Base-by-base conservation (phyloP, 495 filamentous ascomycete species). In the Diplogelasinospora grovesii region DNA sequence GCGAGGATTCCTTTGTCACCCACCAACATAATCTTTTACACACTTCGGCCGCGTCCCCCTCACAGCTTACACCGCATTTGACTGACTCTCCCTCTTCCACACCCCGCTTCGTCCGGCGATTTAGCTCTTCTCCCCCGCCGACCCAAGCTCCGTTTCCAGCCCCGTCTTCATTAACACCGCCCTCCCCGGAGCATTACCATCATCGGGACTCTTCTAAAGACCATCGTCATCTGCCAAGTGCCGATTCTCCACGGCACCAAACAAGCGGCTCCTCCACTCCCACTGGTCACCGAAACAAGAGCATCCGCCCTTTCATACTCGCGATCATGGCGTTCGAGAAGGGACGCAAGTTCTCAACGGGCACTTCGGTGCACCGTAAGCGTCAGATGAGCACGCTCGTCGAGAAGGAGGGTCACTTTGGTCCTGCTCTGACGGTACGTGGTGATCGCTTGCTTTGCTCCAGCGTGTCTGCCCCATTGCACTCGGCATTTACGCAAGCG, bases 381-480 rank as follows among this genome's bases (percentile, higher is more conserved):
- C 62, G 67, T 13, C 56, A 63, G 51, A 57, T 66, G 50, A 68
- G 65, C 56, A 56, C 62, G 8, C 39, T 66, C 24, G 54, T 59
- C 21, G 55, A 69, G 46, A 61, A 61, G 45, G 68, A 73, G 43
- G 70, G 68, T 37, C 48, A 56, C 27, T 72, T 66, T 45, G 59
- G 62, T 34, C 66, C 57, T 20, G 43, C 60, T 38, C 60, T 71
- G 18, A 69, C 68, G 33, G 68, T 70, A 62, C n/a, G 65, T 41
- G 23, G 7, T 36, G n/a, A 10, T 25, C 8, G 28, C 18, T 34
- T 36, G 18, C 18, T 45, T 22, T 18, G 22, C 11, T 13, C 11
- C 7, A 22, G 26, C n/a, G n/a, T 26, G 8, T 20, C 19, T 14
- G 23, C 22, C 30, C 28, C 16, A 3, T n/a, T 39, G 11, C 18